Evolutionary conservation across 106 monocot genomes (phyloP).

Genomic region (Amphibolis antarctica): DNA sequence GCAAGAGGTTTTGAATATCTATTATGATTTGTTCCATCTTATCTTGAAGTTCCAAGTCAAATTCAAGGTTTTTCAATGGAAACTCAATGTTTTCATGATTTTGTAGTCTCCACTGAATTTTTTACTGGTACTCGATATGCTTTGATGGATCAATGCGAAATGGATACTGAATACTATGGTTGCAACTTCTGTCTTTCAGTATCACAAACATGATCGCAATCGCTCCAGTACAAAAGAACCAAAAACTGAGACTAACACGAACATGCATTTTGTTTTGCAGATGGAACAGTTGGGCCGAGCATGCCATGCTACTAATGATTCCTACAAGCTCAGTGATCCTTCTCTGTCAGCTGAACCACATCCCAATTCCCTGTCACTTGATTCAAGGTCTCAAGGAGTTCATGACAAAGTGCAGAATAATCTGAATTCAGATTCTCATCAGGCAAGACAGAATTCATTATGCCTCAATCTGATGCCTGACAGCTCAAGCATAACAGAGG

Average conservation of each 20-base stretch:
- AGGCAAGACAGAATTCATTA: background rate
- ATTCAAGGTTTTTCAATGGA: too few relatives aligned
- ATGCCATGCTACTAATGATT: background rate
- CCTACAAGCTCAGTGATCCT: background rate
- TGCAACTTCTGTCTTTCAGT: too few relatives aligned
- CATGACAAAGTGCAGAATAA: background rate
- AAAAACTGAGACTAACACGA: background rate
- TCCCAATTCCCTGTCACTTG: slow-evolving; percentile 3
- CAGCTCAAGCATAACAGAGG: background rate
- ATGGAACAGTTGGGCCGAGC: background rate
- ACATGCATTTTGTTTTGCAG: slow-evolving; percentile 2
- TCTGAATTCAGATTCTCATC: background rate
- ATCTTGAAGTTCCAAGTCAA: too few relatives aligned
- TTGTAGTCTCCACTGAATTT: too few relatives aligned
- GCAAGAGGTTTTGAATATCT: too few relatives aligned
- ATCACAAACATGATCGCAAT: too few relatives aligned
- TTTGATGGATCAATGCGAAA: too few relatives aligned
- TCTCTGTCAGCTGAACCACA: background rate
- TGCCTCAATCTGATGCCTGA: background rate
- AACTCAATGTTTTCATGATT: too few relatives aligned
- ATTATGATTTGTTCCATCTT: too few relatives aligned
- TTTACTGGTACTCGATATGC: too few relatives aligned
- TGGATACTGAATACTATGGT: too few relatives aligned
- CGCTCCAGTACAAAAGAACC: background rate
- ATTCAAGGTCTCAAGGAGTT: background rate